These are phyloP conservation scores for Ottelia alismoides DNA, from an alignment of 106 monocot species.

Conservation along the genomic window DNA sequence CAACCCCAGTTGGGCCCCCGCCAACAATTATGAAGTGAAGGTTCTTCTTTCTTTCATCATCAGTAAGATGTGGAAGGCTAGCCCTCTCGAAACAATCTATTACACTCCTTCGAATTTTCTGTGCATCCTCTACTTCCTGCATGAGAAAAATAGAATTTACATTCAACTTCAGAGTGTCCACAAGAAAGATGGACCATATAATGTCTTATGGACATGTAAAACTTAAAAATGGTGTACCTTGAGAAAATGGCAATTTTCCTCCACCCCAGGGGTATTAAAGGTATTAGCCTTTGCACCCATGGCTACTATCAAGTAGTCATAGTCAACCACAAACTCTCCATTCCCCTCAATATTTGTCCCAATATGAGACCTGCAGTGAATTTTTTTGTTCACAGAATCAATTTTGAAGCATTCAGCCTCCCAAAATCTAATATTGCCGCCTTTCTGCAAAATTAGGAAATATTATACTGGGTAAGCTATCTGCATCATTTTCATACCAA, in stretches of 20 bases:
- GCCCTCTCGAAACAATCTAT: constrained; percentile 68
- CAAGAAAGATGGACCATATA: too few species aligned
- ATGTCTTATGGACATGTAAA: background rate
- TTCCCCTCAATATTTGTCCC: constrained; percentile 71
- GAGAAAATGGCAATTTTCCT: constrained; percentile 81
- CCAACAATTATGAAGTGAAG: constrained; percentile 75
- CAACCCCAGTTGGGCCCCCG: constrained; percentile 85
- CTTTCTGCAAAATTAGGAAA: constrained; percentile 43
- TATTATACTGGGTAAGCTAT: too few species aligned
- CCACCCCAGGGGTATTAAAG: constrained; percentile 93
- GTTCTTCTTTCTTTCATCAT: constrained; percentile 53
- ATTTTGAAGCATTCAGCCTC: constrained; percentile 92
- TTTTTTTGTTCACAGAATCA: constrained; percentile 60
- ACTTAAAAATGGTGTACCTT: constrained; percentile 36
- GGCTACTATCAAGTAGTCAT: constrained; percentile 79
- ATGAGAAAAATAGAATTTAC: too few species aligned
- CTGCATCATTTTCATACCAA: too few species aligned
- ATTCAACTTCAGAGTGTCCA: too few species aligned
- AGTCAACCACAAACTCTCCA: constrained; percentile 87
- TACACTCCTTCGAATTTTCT: constrained; percentile 53
- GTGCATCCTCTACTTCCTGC: constrained; percentile 87
- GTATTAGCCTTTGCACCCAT: constrained; percentile 84
- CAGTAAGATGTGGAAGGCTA: constrained; percentile 42
- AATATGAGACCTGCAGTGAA: constrained; percentile 36
- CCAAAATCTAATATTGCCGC: constrained; percentile 48